A percentile compares a stretch with the other conserved stretches of the same genome.
Conservation (phyloP, 2,329 filamentous ascomycete genomes). For the Beauveria sp. region DNA sequence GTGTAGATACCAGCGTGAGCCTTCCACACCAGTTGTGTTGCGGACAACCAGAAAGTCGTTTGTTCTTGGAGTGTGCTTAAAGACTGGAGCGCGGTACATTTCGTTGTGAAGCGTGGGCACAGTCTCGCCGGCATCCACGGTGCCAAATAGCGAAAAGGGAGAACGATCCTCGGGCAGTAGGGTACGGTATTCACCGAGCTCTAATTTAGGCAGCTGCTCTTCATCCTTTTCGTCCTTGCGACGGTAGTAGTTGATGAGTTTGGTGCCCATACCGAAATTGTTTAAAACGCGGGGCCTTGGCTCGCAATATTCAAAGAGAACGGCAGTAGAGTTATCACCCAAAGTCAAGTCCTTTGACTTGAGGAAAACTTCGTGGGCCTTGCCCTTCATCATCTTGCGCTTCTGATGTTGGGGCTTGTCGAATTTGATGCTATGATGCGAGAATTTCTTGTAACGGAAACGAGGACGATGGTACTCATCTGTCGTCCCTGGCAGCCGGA, state of each 20-base stretch:
- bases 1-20: slow-evolving; percentile 73
- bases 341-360: slow-evolving; percentile 76
- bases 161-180: slow-evolving; percentile 91
- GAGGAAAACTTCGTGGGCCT: slow-evolving; percentile 70
- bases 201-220: slow-evolving; percentile 65
- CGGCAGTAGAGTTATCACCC: slow-evolving; percentile 78
- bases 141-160: slow-evolving; percentile 90
- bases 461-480: slow-evolving; percentile 78
- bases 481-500: slow-evolving; percentile 66
- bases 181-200: slow-evolving; percentile 82
- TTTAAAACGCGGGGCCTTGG: slow-evolving; percentile 86
- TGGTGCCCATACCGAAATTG: slow-evolving; percentile 95
- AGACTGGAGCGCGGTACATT: slow-evolving; percentile 92
- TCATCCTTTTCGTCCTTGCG: slow-evolving; percentile 70
- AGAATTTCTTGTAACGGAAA: slow-evolving; percentile 62
- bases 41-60: slow-evolving; percentile 85
- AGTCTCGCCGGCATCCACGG: slow-evolving; percentile 83
- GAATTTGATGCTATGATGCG: slow-evolving; percentile 64
- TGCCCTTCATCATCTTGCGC: slow-evolving; percentile 74
- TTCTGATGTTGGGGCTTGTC: slow-evolving; percentile 65
- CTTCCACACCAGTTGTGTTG: slow-evolving; percentile 70
- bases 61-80: slow-evolving; percentile 69
- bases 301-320: slow-evolving; percentile 93
- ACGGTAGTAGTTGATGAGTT: slow-evolving; percentile 94
- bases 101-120: slow-evolving; percentile 88